These are phyloP conservation scores for Aspergillus phoenicis DNA, from an alignment of 2,329 filamentous ascomycete genomes.

Conservation along the genomic window DNA sequence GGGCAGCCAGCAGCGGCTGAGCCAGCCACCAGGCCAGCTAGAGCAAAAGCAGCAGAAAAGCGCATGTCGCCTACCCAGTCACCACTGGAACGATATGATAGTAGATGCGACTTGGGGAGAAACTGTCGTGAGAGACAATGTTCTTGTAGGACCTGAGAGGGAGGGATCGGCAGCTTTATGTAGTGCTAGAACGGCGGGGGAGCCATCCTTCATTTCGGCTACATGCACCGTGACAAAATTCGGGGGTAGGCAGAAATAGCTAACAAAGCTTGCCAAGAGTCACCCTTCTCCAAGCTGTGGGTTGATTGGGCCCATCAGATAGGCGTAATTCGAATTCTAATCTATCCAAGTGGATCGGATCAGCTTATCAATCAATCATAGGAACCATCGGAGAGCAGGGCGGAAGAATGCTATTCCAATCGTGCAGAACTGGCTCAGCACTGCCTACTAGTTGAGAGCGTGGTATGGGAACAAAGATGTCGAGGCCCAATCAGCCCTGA, in stretches of 20 bases:
- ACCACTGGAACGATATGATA: neutral
- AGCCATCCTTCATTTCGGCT: neutral
- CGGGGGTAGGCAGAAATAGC: neutral
- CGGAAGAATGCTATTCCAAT: neutral
- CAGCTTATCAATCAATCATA: neutral
- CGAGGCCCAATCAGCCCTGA: neutral
- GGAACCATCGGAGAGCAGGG: too few species aligned
- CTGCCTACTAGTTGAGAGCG: neutral
- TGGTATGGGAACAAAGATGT: neutral
- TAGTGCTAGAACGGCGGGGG: neutral
- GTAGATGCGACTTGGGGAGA: neutral
- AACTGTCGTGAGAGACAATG: neutral
- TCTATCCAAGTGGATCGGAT: neutral
- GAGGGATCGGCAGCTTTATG: neutral
- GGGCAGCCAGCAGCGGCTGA: slow-evolving; percentile 4
- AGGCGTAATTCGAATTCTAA: neutral
- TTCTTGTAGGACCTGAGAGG: neutral
- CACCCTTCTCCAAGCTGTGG: neutral
- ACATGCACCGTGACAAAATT: neutral
- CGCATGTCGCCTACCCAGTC: neutral
- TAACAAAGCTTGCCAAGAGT: neutral
- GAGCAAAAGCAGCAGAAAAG: slow-evolving; percentile 2
- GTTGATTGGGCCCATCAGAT: neutral
- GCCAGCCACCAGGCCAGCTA: slow-evolving; percentile 6
- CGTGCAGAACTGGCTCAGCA: neutral